phyloP scores from a whole-genome alignment of 169 alveolate species.

The Eimeria tenella region DNA sequence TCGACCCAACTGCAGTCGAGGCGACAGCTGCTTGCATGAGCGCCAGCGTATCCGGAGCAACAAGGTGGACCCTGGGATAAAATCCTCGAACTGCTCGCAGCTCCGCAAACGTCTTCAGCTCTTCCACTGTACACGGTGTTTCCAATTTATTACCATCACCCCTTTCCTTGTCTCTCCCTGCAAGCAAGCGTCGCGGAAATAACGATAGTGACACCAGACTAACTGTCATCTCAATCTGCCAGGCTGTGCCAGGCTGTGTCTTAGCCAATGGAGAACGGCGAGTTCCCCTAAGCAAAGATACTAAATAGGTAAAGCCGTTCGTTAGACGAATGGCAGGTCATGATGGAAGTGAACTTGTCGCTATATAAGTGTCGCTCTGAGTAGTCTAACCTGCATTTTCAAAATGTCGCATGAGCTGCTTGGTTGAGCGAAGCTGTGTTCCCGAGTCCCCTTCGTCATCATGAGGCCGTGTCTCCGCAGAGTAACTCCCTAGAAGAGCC shows the following conservation, averaged over 20 bases:
- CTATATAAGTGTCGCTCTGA: not conserved
- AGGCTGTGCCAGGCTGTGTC: too few species aligned
- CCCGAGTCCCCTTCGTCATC: constrained; percentile 35
- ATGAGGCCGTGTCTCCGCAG: not conserved
- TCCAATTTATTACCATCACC: not conserved
- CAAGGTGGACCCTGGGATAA: constrained; percentile 66
- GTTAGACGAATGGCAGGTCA: too few species aligned
- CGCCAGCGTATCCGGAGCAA: constrained; percentile 61
- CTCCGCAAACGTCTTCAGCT: constrained; percentile 58
- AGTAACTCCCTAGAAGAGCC: constrained; percentile 61
- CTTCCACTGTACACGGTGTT: constrained; percentile 29
- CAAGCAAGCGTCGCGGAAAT: not conserved
- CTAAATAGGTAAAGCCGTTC: too few species aligned
- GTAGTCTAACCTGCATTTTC: constrained; percentile 43
- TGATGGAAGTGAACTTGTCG: too few species aligned
- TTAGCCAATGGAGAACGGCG: too few species aligned
- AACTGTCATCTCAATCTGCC: too few species aligned
- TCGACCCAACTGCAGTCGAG: constrained; percentile 49
- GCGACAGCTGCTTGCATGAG: constrained; percentile 73
- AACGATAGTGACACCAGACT: not conserved
- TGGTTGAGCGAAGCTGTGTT: constrained; percentile 52
- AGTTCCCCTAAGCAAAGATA: too few species aligned
- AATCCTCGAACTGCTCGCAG: constrained; percentile 74
- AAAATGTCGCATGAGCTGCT: constrained; percentile 44
- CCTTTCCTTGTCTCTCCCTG: constrained; percentile 16